phyloP scores from a whole-genome alignment of 495 filamentous ascomycete genomes.

The Neurospora sublineolata region DNA sequence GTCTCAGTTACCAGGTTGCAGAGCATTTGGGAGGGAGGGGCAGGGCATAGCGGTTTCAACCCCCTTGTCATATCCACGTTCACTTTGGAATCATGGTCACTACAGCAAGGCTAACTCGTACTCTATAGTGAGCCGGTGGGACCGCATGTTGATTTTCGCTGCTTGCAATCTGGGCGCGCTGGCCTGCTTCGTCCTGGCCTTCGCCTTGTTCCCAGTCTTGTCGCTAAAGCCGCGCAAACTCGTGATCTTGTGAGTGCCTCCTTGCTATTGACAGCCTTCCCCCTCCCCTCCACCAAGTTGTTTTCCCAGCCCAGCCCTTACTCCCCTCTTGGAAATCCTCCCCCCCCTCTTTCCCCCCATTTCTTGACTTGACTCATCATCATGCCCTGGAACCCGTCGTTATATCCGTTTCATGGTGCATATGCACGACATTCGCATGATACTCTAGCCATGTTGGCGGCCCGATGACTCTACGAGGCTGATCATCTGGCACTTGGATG shows the following conservation, averaged over 20 bases:
- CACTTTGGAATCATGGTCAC: neutral
- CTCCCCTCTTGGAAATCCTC: neutral
- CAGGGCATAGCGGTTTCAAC: slow-evolving; percentile 7
- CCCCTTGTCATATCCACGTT: neutral
- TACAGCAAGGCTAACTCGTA: slow-evolving; percentile 20
- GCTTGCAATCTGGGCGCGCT: slow-evolving; percentile 85
- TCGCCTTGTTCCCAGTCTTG: slow-evolving; percentile 67
- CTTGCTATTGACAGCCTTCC: slow-evolving; percentile 1
- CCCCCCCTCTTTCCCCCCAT: neutral
- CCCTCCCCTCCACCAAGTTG: neutral
- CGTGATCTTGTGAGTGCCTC: slow-evolving; percentile 76
- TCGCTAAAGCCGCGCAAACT: slow-evolving; percentile 82
- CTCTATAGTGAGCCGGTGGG: slow-evolving; percentile 85
- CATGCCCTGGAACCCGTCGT: neutral
- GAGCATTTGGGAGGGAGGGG: neutral
- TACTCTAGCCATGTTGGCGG: neutral
- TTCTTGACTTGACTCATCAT: neutral
- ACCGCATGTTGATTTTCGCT: slow-evolving; percentile 82
- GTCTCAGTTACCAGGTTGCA: slow-evolving; percentile 18
- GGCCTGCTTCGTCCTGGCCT: slow-evolving; percentile 86
- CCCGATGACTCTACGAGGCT: slow-evolving; percentile 9
- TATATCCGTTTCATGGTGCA: slow-evolving; percentile 2
- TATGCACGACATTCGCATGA: slow-evolving; percentile 7
- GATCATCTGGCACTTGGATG: slow-evolving; percentile 1
- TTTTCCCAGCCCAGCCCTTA: neutral